Evolutionary conservation across 495 filamentous ascomycete genomes (phyloP).

Genomic region (Daldinia bambusicola): DNA sequence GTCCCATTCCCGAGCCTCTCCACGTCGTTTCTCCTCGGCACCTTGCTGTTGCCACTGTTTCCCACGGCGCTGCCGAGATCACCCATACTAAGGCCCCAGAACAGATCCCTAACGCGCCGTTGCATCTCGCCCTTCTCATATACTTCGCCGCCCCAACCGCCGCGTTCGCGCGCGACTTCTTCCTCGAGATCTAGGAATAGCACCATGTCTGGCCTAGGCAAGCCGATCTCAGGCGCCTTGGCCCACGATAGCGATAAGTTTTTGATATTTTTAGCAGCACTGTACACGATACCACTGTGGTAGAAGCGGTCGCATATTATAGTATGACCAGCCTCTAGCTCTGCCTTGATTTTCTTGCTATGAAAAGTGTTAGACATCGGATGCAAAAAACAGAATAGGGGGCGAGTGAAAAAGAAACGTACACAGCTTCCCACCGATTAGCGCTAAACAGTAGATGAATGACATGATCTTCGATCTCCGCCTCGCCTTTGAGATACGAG

Average conservation of each 20-base stretch:
- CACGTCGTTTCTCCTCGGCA: conserved; percentile 18
- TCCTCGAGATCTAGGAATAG: conserved; percentile 85
- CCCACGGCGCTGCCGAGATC: conserved; percentile 50
- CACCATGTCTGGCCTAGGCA: conserved; percentile 88
- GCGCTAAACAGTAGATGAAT: conserved; percentile 97
- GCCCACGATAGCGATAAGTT: conserved; percentile 79
- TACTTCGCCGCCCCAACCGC: conserved; percentile 86
- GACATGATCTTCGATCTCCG: conserved; percentile 85
- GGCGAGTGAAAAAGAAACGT: conserved; percentile 40
- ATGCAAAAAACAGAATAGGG: not conserved
- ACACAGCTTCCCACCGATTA: conserved; percentile 91
- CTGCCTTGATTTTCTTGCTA: conserved; percentile 67
- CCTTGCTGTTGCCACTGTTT: conserved; percentile 19
- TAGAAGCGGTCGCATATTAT: conserved; percentile 94
- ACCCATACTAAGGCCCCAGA: conserved; percentile 64
- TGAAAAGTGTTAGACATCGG: conserved; percentile 5
- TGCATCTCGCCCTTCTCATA: conserved; percentile 92
- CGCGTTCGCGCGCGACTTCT: conserved; percentile 75
- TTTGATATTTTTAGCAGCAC: conserved; percentile 86
- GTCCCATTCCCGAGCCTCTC: conserved; percentile 43
- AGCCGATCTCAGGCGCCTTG: conserved; percentile 80
- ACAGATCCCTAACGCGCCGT: conserved; percentile 77
- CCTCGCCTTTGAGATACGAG: conserved; percentile 78
- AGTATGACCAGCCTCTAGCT: conserved; percentile 72
- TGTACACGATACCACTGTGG: conserved; percentile 92